Percentiles rank a stretch among this genome's conserved stretches.
Evolutionary conservation across 108 stramenopile species (phyloP).

Genomic region (Cyclotella choctawhatcheeana): DNA sequence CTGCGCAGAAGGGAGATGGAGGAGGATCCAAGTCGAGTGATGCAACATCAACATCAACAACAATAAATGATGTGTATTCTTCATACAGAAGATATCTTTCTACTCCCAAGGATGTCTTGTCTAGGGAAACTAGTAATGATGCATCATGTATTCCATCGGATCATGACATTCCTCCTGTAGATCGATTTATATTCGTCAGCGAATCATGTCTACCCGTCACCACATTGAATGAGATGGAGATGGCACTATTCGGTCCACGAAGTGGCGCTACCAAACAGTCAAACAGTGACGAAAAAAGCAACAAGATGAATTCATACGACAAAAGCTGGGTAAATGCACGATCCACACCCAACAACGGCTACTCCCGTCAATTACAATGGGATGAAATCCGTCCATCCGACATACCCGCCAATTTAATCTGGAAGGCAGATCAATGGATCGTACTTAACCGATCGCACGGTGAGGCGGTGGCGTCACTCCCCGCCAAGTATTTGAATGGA

Average conservation of each 20-base stretch:
- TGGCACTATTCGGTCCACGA: constrained; percentile 55
- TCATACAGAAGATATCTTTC: constrained; percentile 40
- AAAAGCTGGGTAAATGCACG: constrained; percentile 73
- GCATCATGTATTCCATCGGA: constrained; percentile 10
- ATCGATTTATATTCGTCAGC: constrained; percentile 83
- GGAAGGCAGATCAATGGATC: constrained; percentile 94
- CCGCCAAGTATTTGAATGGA: constrained; percentile 51
- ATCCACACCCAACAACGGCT: constrained; percentile 84
- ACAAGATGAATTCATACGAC: constrained; percentile 27
- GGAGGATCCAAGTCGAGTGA: constrained; percentile 32
- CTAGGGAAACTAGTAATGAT: constrained; percentile 15
- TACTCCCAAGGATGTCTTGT: constrained; percentile 25
- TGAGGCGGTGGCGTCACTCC: constrained; percentile 52
- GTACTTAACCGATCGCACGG: constrained; percentile 69
- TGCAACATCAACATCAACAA: not conserved
- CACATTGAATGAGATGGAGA: constrained; percentile 63
- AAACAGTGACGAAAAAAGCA: not conserved
- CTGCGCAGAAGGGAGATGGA: too few relatives aligned
- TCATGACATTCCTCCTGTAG: constrained; percentile 61
- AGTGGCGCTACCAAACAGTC: not conserved
- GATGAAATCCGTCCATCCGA: constrained; percentile 60
- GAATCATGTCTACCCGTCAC: constrained; percentile 87
- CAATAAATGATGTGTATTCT: not conserved
- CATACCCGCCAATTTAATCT: constrained; percentile 71
- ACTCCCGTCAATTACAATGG: constrained; percentile 84